Evolutionary conservation across 108 stramenopile species (phyloP).

Genomic region (Nannochloropsis salina): DNA sequence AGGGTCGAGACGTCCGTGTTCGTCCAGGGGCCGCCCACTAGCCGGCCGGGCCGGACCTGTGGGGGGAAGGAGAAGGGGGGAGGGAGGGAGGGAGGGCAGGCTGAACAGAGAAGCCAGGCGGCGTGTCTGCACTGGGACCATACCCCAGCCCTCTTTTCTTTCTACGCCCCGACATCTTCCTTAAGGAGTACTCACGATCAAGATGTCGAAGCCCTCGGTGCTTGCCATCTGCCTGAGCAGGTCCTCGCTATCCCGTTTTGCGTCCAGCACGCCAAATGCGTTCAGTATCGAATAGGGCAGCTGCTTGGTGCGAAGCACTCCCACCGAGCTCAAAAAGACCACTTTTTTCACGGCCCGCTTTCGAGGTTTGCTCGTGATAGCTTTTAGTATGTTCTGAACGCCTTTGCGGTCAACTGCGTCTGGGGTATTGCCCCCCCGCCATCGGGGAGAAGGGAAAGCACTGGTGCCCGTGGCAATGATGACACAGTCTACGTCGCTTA

Average conservation of each 20-base stretch:
- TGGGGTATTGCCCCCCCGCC: constrained; percentile 64
- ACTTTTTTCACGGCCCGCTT: constrained; percentile 36
- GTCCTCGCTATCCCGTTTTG: constrained; percentile 62
- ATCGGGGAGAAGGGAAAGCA: constrained; percentile 41
- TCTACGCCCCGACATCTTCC: not conserved
- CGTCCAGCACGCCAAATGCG: constrained; percentile 66
- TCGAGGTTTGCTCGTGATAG: constrained; percentile 22
- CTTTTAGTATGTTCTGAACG: constrained; percentile 47
- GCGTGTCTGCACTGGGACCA: too few relatives aligned
- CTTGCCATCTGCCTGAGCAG: constrained; percentile 37
- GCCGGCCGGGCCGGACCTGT: not conserved
- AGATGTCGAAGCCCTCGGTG: constrained; percentile 8
- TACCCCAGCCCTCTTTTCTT: not conserved
- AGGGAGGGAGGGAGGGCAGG: not conserved
- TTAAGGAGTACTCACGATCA: not conserved
- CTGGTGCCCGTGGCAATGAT: constrained; percentile 53
- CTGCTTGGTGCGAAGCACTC: constrained; percentile 57
- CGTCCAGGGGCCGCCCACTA: not conserved
- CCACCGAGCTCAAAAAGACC: constrained; percentile 55
- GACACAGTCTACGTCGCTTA: constrained; percentile 32
- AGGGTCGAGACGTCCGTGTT: not conserved
- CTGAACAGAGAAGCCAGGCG: too few relatives aligned
- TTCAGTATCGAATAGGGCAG: constrained; percentile 70
- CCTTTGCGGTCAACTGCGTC: constrained; percentile 59
- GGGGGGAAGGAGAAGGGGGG: not conserved